Evolutionary conservation across 2,329 filamentous ascomycete species (phyloP), one percentile per base, ranked within the genome.

Genomic region (Dothiorella sarmentorum): DNA sequence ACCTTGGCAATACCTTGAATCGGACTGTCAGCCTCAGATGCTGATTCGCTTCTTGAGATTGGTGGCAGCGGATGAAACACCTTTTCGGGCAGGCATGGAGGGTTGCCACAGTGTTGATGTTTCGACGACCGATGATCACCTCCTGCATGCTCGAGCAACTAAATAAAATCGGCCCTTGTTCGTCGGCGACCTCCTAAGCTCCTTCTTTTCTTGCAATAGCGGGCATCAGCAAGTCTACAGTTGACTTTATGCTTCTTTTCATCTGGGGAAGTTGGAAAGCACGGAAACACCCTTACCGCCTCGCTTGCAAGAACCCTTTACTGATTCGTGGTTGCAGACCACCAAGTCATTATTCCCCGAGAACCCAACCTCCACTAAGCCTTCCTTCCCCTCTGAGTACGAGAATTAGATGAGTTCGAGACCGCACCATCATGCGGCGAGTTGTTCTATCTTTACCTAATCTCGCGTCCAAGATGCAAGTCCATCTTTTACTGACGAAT

Each of bases 151-250:
- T 10, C 2, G 22, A n/a, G 7, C 15, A 29, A 17, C n/a, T 18
- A 35, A 22, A 20, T 24, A 37, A 27, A 53, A 13, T 38, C 49
- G 15, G 17, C 18, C 24, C 37, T 29, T 53, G 49, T 18, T 20
- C 49, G 22, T 53, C 35, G 49, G 49, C 49, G 49, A 40, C 13
- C 49, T 53, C 49, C 49, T 53, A 53, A 27, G n/a, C 49, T 53
- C 49, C 49, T 53, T 53, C 49, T 53, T 26, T 40, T n/a, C 35
- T 22, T 31, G 49, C 22, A 15, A 53, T 40, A 40, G 49, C 13
- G 24, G 20, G 15, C 35, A 13, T 26, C n/a, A 9, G 29, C 11
- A 18, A 18, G 7, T 18, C 31, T n/a, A 29, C 10, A n/a, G 24
- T 10, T 40, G n/a, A 3, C n/a, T 15, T 22, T 22, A 27, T n/a